A percentile compares a stretch with the other conserved stretches of the same genome.
Conservation (phyloP, 805 yeast species). For the Tetrapisispora pingtungensis region DNA sequence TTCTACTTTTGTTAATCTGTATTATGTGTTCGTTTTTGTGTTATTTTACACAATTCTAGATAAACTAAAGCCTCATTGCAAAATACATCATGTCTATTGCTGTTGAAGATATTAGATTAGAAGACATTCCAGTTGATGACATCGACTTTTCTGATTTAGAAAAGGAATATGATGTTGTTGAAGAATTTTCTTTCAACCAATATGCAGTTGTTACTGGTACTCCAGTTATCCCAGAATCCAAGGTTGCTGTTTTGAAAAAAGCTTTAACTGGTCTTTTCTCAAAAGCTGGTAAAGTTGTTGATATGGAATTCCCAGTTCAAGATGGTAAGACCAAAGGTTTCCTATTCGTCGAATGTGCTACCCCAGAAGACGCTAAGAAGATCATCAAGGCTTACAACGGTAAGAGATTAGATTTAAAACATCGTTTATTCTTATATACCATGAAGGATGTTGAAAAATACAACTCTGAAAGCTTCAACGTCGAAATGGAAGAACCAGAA, state of each 20-base stretch:
- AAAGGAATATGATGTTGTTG: constrained; percentile 54
- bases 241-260: constrained; percentile 72
- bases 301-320: constrained; percentile 70
- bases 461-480: constrained; percentile 52
- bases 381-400: constrained; percentile 77
- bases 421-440: constrained; percentile 75
- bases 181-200: constrained; percentile 55
- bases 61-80: background rate
- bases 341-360: constrained; percentile 72
- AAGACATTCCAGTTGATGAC: constrained; percentile 48
- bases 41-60: too few relatives aligned
- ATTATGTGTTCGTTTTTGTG: too few relatives aligned
- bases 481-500: constrained; percentile 60
- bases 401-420: constrained; percentile 89
- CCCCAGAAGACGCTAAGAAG: constrained; percentile 55
- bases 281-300: constrained; percentile 67
- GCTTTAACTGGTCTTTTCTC: constrained; percentile 75
- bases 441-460: constrained; percentile 74
- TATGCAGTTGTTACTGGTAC: constrained; percentile 89
- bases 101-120: constrained; percentile 31
- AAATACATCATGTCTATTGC: constrained; percentile 16
- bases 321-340: constrained; percentile 75
- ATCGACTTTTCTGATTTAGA: constrained; percentile 82
- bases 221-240: constrained; percentile 87
- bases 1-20: too few relatives aligned